Evolutionary conservation across 192 early-diverging fungal species (phyloP).

Genomic region (Glomus cerebriforme): DNA sequence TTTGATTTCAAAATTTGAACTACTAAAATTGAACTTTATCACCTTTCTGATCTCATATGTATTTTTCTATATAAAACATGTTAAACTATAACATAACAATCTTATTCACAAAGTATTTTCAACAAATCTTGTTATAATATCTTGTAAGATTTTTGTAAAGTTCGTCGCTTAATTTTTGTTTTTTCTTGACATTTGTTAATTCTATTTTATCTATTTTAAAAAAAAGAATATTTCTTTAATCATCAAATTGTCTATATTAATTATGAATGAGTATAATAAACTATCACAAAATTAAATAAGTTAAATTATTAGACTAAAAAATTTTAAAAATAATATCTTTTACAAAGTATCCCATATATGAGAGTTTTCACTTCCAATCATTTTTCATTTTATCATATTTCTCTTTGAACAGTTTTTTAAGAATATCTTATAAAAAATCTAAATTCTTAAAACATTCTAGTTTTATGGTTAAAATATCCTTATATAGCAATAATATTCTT

Average conservation of each 20-base stretch:
- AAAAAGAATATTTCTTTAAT: background rate
- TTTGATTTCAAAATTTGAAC: conserved; percentile 1
- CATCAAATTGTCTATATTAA: background rate
- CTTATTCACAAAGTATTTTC: background rate
- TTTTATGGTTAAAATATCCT: no score
- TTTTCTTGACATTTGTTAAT: conserved; percentile 4
- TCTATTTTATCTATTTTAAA: conserved; percentile 3
- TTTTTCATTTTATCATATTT: conserved; percentile 13
- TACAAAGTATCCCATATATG: background rate
- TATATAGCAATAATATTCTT: no score
- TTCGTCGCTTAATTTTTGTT: conserved; percentile 1
- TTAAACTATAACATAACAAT: background rate
- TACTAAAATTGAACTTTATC: background rate
- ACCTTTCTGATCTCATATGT: background rate
- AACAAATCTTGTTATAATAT: conserved; percentile 22
- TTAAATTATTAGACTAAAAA: background rate
- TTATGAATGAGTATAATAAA: conserved; percentile 18
- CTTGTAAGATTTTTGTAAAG: background rate
- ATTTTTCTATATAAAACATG: conserved; percentile 3
- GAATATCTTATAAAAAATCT: no score
- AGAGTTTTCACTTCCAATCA: background rate
- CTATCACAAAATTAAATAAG: background rate
- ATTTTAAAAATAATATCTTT: background rate
- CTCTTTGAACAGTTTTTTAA: background rate
- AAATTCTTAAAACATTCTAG: no score